Percentiles rank a stretch among this genome's conserved stretches.
These are phyloP conservation scores for Backusella psychrophila DNA, from an alignment of 192 early-diverging fungal species.

Conservation along the genomic window DNA sequence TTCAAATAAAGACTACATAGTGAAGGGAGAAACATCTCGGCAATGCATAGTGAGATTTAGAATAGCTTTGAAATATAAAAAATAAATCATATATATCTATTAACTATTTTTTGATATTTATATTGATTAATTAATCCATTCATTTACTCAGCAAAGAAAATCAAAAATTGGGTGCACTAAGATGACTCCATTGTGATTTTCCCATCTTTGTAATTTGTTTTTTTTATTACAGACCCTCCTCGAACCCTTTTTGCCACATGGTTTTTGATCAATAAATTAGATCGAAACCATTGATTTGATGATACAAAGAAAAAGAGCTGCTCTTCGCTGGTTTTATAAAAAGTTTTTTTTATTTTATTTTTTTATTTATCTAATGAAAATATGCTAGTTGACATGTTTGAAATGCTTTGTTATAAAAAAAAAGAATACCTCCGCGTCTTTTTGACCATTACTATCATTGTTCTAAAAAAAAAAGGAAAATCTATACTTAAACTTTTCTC, in stretches of 20 bases:
- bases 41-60: neutral
- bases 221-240: neutral
- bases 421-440: too few species aligned
- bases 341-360: neutral
- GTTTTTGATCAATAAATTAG: neutral
- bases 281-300: neutral
- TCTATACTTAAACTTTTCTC: too few species aligned
- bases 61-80: neutral
- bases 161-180: conserved; percentile 3
- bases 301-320: too few species aligned
- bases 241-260: neutral
- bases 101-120: too few species aligned
- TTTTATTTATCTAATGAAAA: neutral
- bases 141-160: neutral
- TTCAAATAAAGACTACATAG: neutral
- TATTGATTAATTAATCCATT: neutral
- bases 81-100: too few species aligned
- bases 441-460: too few species aligned
- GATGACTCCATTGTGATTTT: neutral
- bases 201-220: neutral
- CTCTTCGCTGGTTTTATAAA: neutral
- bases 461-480: neutral
- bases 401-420: neutral
- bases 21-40: neutral
- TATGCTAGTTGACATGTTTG: neutral